Evolutionary conservation across 176 grass and related monocot genomes (phyloP).

Genomic region (Oryza glumipatula): DNA sequence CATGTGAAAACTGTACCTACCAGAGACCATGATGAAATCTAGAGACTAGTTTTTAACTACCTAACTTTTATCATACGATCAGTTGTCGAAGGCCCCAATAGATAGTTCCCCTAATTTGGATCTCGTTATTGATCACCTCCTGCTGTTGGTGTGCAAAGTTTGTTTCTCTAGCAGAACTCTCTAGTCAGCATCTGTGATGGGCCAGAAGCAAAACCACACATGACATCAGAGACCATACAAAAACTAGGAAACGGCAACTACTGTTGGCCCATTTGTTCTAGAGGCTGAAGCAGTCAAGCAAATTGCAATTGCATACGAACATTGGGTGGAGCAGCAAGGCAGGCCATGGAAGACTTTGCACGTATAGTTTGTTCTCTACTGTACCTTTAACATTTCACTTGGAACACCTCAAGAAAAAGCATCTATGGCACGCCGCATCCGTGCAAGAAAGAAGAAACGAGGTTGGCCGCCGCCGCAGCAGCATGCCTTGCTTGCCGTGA

Average conservation of each 20-base stretch:
- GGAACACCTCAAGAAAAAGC: constrained; percentile 22
- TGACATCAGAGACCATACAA: too few species aligned
- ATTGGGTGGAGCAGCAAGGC: neutral
- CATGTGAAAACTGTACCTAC: constrained; percentile 32
- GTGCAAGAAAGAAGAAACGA: constrained; percentile 25
- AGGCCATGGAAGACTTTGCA: neutral
- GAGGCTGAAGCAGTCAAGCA: neutral
- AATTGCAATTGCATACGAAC: neutral
- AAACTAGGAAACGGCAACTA: too few species aligned
- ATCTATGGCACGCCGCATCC: constrained; percentile 7
- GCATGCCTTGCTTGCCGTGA: constrained; percentile 38
- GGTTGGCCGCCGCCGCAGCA: neutral
- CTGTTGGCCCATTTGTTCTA: neutral
- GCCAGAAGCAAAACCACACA: too few species aligned
- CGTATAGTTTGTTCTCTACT: neutral
- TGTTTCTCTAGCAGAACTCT: neutral
- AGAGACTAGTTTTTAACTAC: constrained; percentile 35
- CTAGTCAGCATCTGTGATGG: neutral
- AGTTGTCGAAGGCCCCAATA: neutral
- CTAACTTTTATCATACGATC: neutral
- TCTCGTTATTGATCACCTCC: neutral
- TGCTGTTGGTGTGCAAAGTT: neutral
- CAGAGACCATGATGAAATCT: constrained; percentile 20
- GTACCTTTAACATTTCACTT: neutral
- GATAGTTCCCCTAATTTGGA: neutral